Conservation (phyloP, 495 filamentous ascomycete species). For the Daldinia vernicosa region DNA sequence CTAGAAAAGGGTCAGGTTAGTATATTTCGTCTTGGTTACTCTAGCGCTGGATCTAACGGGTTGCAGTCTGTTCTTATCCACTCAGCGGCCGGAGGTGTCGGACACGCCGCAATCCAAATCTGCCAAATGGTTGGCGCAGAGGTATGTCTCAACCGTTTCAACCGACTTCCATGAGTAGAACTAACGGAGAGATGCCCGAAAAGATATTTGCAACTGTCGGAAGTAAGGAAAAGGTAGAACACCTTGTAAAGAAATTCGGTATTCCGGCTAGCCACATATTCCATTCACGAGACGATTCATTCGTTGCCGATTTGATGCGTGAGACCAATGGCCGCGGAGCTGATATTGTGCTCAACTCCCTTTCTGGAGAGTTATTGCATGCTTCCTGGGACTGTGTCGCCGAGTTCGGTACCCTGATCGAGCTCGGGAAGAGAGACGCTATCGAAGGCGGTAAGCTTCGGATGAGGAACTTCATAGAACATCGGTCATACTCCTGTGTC, state of each 20-base stretch:
- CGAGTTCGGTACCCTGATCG: constrained; percentile 57
- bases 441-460: constrained; percentile 26
- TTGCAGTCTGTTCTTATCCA: not conserved
- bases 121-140: not conserved
- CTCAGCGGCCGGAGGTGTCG: not conserved
- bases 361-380: not conserved
- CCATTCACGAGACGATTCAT: not conserved
- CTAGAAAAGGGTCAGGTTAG: not conserved
- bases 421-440: constrained; percentile 51
- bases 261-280: not conserved
- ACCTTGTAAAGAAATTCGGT: not conserved
- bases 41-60: not conserved
- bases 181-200: not conserved
- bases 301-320: not conserved
- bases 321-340: not conserved
- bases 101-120: not conserved
- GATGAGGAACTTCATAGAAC: constrained; percentile 50
- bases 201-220: not conserved
- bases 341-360: not conserved
- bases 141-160: not conserved
- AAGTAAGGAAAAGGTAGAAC: not conserved
- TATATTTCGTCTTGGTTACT: not conserved
- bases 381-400: constrained; percentile 54
- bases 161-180: not conserved
- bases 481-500: constrained; percentile 46